phyloP scores from a whole-genome alignment of 805 yeast genomes.

The Ogataea allantospora region DNA sequence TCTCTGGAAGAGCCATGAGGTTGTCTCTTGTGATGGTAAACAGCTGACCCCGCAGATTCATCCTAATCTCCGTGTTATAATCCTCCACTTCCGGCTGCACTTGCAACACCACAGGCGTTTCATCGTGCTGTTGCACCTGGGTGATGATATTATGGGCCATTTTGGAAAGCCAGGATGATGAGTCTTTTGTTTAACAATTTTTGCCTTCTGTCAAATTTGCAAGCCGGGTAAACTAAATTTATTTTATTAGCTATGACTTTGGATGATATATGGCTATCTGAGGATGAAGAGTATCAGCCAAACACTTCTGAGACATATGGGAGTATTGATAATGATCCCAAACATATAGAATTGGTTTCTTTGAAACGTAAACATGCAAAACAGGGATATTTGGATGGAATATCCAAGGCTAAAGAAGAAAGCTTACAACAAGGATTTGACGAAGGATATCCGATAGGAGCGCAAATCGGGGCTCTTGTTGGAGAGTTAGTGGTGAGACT shows the following conservation, averaged over 20 bases:
- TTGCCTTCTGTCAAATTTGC: slow-evolving; percentile 7
- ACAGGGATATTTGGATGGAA: slow-evolving; percentile 83
- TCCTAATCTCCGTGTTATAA: slow-evolving; percentile 64
- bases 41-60: slow-evolving; percentile 71
- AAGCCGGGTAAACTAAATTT: slow-evolving; percentile 8
- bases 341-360: slow-evolving; percentile 32
- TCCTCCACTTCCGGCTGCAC: slow-evolving; percentile 38
- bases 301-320: slow-evolving; percentile 38
- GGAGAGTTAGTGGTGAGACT: slow-evolving; percentile 63
- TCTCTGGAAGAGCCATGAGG: slow-evolving; percentile 88
- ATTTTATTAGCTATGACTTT: slow-evolving; percentile 3
- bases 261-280: slow-evolving; percentile 38
- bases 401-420: slow-evolving; percentile 63
- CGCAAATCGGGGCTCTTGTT: slow-evolving; percentile 58
- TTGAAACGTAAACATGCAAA: slow-evolving; percentile 64
- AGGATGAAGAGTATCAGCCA: slow-evolving; percentile 26
- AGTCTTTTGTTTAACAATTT: too few species aligned
- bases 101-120: slow-evolving; percentile 17
- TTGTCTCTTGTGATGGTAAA: slow-evolving; percentile 85
- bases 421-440: slow-evolving; percentile 82
- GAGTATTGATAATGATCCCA: slow-evolving; percentile 25
- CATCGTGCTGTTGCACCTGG: slow-evolving; percentile 52
- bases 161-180: too few species aligned
- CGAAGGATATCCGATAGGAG: slow-evolving; percentile 74
- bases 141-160: slow-evolving; percentile 55